Evolutionary conservation across 2,329 filamentous ascomycete genomes (phyloP).

Genomic region (Shiraia bambusicola): DNA sequence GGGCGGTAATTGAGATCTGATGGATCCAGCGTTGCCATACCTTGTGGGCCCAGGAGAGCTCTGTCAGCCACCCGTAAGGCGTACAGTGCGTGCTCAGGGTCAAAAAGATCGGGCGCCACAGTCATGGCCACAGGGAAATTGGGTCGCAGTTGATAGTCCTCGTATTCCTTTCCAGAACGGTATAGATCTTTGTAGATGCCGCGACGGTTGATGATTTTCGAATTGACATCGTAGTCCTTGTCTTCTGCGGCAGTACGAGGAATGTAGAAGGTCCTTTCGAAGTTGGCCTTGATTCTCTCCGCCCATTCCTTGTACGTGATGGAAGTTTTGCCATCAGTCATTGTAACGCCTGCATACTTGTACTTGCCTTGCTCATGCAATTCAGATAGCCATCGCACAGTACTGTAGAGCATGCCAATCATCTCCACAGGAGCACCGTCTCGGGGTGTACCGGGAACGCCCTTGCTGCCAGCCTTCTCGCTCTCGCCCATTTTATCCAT

Average conservation of each 20-base stretch:
- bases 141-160: conserved; percentile 92
- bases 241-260: conserved; percentile 72
- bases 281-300: conserved; percentile 74
- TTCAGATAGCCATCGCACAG: conserved; percentile 73
- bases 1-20: conserved; percentile 89
- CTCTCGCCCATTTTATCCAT: conserved; percentile 99
- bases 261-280: conserved; percentile 90
- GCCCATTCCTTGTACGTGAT: conserved; percentile 82
- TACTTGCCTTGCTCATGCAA: conserved; percentile 71
- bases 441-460: conserved; percentile 90
- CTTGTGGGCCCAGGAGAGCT: conserved; percentile 78
- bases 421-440: conserved; percentile 96
- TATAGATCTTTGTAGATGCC: conserved; percentile 99
- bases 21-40: conserved; percentile 95
- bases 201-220: conserved; percentile 77
- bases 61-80: conserved; percentile 80
- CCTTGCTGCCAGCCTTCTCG: conserved; percentile 84
- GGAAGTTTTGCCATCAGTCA: conserved; percentile 56
- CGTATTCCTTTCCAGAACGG: conserved; percentile 89
- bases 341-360: conserved; percentile 71
- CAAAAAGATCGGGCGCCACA: conserved; percentile 86
- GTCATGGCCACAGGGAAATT: conserved; percentile 97
- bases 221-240: conserved; percentile 74
- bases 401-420: conserved; percentile 88
- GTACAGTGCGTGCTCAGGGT: conserved; percentile 72